A percentile compares a stretch with the other conserved stretches of the same genome.
phyloP scores from a whole-genome alignment of 2,329 filamentous ascomycete genomes.

The Aspergillus oerlinghausenensis region DNA sequence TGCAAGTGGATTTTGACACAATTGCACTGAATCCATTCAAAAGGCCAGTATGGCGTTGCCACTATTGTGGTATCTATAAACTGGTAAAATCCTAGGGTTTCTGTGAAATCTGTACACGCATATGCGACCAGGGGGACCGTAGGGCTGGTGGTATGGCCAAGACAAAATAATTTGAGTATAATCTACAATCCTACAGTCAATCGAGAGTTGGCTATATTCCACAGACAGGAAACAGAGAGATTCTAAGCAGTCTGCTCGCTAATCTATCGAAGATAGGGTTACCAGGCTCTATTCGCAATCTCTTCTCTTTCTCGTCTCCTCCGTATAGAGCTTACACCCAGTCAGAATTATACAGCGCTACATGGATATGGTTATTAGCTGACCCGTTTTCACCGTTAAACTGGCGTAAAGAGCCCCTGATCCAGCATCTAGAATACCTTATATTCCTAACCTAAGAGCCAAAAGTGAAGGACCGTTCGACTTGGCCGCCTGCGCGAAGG shows the following conservation, averaged over 20 bases:
- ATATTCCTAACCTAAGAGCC: too few relatives aligned
- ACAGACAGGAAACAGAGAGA: background rate
- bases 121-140: background rate
- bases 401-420: too few relatives aligned
- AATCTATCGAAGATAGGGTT: background rate
- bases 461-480: too few relatives aligned
- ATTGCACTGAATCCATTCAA: background rate
- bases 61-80: too few relatives aligned
- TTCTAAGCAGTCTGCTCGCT: background rate
- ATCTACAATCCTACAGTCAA: background rate
- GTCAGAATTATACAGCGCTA: background rate
- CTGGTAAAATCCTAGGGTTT: too few relatives aligned
- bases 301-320: background rate
- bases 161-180: background rate
- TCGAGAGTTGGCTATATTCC: background rate
- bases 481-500: background rate
- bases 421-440: too few relatives aligned
- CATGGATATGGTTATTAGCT: background rate
- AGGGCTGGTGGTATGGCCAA: background rate
- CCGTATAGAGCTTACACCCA: background rate
- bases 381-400: background rate
- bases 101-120: too few relatives aligned
- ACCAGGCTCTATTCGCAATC: background rate
- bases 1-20: background rate
- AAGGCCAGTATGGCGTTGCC: background rate